Evolutionary conservation across 1,139 yeast species (phyloP).

Genomic region (Zygosaccharomyces sapae): DNA sequence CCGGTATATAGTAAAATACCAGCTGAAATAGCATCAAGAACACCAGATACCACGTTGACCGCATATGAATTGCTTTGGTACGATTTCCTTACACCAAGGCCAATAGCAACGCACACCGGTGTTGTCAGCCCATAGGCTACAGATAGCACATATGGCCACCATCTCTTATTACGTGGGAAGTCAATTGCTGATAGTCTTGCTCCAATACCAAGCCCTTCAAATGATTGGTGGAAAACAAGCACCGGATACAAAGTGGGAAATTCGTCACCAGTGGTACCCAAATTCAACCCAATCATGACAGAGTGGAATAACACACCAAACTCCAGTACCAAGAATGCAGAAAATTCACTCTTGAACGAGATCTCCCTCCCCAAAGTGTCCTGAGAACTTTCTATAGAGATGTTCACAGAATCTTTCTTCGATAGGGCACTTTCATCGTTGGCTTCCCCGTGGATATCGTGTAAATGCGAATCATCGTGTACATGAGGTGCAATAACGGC

Average conservation of each 20-base stretch:
- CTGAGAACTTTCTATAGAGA: slow-evolving; percentile 8
- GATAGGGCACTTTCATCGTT: not conserved
- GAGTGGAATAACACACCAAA: slow-evolving; percentile 58
- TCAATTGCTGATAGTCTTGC: slow-evolving; percentile 65
- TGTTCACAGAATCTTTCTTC: not conserved
- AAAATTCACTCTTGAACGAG: slow-evolving; percentile 36
- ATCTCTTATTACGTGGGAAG: slow-evolving; percentile 48
- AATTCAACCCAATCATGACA: slow-evolving; percentile 56
- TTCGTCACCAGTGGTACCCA: slow-evolving; percentile 66
- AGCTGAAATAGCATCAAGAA: slow-evolving; percentile 70
- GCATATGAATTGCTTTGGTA: slow-evolving; percentile 58
- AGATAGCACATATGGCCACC: slow-evolving; percentile 56
- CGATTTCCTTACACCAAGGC: slow-evolving; percentile 64
- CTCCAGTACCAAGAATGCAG: slow-evolving; percentile 56
- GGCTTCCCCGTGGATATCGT: slow-evolving; percentile 5
- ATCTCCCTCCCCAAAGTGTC: slow-evolving; percentile 7
- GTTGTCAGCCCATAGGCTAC: slow-evolving; percentile 62
- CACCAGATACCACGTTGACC: slow-evolving; percentile 64
- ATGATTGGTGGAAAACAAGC: slow-evolving; percentile 75
- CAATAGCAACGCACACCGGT: slow-evolving; percentile 76
- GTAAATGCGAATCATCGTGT: slow-evolving; percentile 8
- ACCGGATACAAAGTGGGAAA: slow-evolving; percentile 69
- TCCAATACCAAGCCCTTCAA: slow-evolving; percentile 84
- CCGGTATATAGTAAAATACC: slow-evolving; percentile 82
- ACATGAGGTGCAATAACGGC: slow-evolving; percentile 11